These are phyloP conservation scores for Tetrahymena borealis DNA, from an alignment of 73 alveolate genomes.

Conservation along the genomic window DNA sequence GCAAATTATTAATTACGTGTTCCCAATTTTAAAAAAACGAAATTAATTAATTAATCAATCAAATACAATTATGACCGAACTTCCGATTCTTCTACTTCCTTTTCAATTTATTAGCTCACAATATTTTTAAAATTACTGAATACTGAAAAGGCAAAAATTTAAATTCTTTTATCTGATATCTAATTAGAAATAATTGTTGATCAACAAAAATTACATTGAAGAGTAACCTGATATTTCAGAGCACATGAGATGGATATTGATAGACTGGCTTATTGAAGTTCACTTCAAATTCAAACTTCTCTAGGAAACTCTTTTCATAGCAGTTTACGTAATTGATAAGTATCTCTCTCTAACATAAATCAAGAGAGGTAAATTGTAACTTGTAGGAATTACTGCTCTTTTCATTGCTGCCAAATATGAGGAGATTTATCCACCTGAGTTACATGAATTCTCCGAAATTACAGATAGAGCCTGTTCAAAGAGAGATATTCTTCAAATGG, in stretches of 20 bases:
- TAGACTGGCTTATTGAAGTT: constrained; percentile 78
- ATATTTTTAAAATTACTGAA: too few relatives aligned
- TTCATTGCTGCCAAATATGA: constrained; percentile 74
- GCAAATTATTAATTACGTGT: too few relatives aligned
- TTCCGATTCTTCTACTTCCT: too few relatives aligned
- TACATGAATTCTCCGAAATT: constrained; percentile 57
- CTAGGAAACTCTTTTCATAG: constrained; percentile 66
- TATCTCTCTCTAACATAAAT: constrained; percentile 47
- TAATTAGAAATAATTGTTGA: not conserved
- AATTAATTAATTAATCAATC: too few relatives aligned
- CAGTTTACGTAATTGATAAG: constrained; percentile 59
- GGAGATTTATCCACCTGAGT: constrained; percentile 71
- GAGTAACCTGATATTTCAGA: constrained; percentile 58
- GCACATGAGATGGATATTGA: constrained; percentile 64
- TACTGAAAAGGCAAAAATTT: not conserved
- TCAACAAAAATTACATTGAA: not conserved
- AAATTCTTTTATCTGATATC: not conserved
- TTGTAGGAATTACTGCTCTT: constrained; percentile 67
- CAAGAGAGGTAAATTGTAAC: constrained; percentile 49
- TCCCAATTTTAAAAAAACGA: too few relatives aligned
- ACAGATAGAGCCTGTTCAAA: constrained; percentile 67
- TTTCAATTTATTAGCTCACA: too few relatives aligned
- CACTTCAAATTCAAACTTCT: constrained; percentile 59
- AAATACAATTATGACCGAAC: too few relatives aligned
- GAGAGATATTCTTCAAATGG: constrained; percentile 60